phyloP scores from a whole-genome alignment of 2,329 filamentous ascomycete genomes.

The Hirsutella thompsonii region DNA sequence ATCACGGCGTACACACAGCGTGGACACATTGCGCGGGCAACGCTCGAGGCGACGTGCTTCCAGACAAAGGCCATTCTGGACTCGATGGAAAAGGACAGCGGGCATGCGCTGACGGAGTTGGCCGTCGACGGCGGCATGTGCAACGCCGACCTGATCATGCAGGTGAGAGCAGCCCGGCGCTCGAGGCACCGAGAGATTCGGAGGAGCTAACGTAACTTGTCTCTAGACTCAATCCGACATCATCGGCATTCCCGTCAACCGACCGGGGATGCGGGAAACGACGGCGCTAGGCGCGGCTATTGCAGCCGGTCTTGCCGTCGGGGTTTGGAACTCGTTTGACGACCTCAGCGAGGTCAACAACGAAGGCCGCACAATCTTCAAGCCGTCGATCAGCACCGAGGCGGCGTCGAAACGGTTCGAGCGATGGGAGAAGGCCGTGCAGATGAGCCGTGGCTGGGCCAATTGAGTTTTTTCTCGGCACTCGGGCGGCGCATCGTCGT shows the following conservation, averaged over 20 bases:
- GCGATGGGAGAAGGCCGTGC: conserved; percentile 63
- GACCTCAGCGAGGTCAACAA: conserved; percentile 62
- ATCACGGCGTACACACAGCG: conserved; percentile 66
- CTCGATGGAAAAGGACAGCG: conserved; percentile 70
- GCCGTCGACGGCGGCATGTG: conserved; percentile 78
- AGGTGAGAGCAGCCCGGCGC: conserved; percentile 21
- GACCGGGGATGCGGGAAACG: conserved; percentile 72
- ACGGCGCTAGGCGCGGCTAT: conserved; percentile 73
- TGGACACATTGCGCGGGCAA: conserved; percentile 68
- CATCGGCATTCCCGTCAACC: conserved; percentile 65
- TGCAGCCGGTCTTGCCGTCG: conserved; percentile 65
- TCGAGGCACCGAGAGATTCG: neutral
- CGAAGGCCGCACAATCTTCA: conserved; percentile 55
- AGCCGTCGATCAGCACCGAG: conserved; percentile 47
- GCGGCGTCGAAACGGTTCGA: conserved; percentile 51
- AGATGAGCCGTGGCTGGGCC: conserved; percentile 67
- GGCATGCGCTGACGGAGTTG: conserved; percentile 58
- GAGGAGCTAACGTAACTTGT: neutral
- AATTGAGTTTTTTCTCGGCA: conserved; percentile 7
- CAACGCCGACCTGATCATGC: conserved; percentile 71
- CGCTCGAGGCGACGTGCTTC: conserved; percentile 70
- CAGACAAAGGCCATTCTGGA: conserved; percentile 73
- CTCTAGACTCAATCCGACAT: conserved; percentile 62
- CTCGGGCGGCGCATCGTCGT: too few species aligned
- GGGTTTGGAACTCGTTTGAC: conserved; percentile 60